Evolutionary conservation across 352 stramenopile species (phyloP), one percentile per base, ranked within the genome.

Genomic region (Phytophthora chlamydospora): DNA sequence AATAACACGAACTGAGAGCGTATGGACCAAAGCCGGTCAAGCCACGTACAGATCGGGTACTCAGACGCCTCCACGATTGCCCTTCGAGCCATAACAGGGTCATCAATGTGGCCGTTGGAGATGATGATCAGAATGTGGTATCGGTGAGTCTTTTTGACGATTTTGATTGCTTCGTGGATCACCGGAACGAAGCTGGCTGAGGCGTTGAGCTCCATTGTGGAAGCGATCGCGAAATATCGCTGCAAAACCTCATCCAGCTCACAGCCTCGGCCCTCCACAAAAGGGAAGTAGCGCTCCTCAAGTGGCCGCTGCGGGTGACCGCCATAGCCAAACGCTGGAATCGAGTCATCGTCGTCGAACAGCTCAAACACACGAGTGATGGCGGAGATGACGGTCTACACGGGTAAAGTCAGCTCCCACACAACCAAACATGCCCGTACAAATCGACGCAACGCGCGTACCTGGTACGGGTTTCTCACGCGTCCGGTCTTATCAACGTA

Each of bases 81-180:
- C 21, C 64, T 35, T 34, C 75, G 70, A 2, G 83, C 85, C 40
- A 72, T 64, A 0, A 60, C 66, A 58, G 87, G 78, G 43, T 88
- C 86, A 6, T 88, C 88, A 11, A 93, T 80, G 54, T 91, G 76
- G 0, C 86, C 84, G 29, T 92, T 85, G 8, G 83, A 82, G 14
- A 94, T 80, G 51, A 96, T 88, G 17, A 96, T 83, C 40, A 96
- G 72, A 24, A 96, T 91, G 56, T 96, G 87, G 50, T 93, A 94
- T 8, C 66, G 59, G 6, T 61, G 55, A 2, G 76, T 70, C 45
- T 65, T 68, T 38, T 76, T 57, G 10, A 79, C 80, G 13, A 71
- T 70, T 27, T 86, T 67, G 44, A 93, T 88, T 21, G 87, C 61
- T 62, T 91, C 61, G 11, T 74, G 35, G 47, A 96, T 93, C 50